Evolutionary conservation across 495 filamentous ascomycete species (phyloP), one percentile per base, ranked within the genome.

Genomic region (Neurospora tetraspora): DNA sequence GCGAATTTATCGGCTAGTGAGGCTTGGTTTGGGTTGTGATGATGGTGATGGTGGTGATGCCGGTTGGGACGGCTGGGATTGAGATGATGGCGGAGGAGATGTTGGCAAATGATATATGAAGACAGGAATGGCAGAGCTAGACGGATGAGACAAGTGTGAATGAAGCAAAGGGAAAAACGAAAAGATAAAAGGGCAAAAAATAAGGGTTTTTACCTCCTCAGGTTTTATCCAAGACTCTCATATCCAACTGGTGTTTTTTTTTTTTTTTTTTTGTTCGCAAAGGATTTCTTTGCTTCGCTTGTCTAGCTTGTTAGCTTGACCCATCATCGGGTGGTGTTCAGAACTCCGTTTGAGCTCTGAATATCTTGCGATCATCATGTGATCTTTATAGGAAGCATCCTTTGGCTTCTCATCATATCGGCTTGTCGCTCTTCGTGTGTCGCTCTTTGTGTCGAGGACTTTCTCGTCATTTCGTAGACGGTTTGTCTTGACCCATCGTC

Each of bases 1-100:
- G 69, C 77, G 4, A 82, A 82, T 59, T 69, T 81, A 73, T 80
- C 80, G 18, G 81, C 81, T 43, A 80, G 79, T 27, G 78, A 83
- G 71, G 69, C 69, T 43, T 82, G 81, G n/a, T n/a, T n/a, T n/a
- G n/a, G n/a, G n/a, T n/a, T n/a, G n/a, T n/a, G n/a, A n/a, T n/a
- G n/a, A n/a, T n/a, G n/a, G 43, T 9, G 7, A 43, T n/a, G 7
- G 3, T 43, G 7, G 40, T 43, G 18, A 9, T 40, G 39, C 5
- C 39, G 39, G 38, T 10, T 18, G 39, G 39, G 39, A 5, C 18
- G 18, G 39, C 7, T 42, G 16, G 14, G 39, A 16, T 42, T 2
- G 12, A 6, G 39, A 42, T n/a, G n/a, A n/a, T n/a, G n/a, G n/a
- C n/a, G n/a, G n/a, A n/a, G 1, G 39, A 18, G 39, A 42, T 42